Evolutionary conservation across 768 basidiomycete genomes (phyloP), one percentile per base, ranked within the genome.

Genomic region (Rhizopogon sp.): DNA sequence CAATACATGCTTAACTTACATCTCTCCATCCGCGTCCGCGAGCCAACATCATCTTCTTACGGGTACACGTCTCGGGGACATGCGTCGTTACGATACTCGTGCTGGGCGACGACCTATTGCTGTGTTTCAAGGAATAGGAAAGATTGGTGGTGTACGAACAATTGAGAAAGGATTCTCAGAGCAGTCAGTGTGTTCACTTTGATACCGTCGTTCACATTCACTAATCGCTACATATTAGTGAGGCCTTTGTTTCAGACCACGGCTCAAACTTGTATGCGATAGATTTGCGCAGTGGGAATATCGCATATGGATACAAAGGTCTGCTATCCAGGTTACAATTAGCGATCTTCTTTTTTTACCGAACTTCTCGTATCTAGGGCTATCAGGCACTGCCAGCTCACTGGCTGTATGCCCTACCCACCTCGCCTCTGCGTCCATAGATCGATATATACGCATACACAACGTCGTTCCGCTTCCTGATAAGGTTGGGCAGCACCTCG

Each of bases 41-140:
- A 53, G 60, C 40, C 67, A 71, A 17, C 75, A 79, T 35, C 79
- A 85, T 40, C 66, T 93, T 22, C 67, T 85, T 14, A 78, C 83
- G n/a, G 92, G 92, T 0, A 91, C 88, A 0, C 79, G 82, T 53
- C 70, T 84, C 42, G 92, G 92, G 17, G 79, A 88, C 60, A 72
- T 93, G 5, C 82, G 87, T 43, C 77, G 81, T 41, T 94, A 94
- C 62, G 92, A 94, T 62, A 86, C 83, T 1, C 82, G 89, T 50
- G 76, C 82, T 7, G 82, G 80, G 22, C 80, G 81, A 16, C 76
- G 81, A 41, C 91, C 91, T 16, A 77, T 85, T n/a, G 72, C 79
- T 22, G 78, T 87, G 57, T 92, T 88, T 79, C 78, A 76, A 44
- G 73, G 73, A 11, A 64, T 88, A 13, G 78, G 74, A 8, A 85